Evolutionary conservation across 805 yeast species (phyloP), one percentile per base, ranked within the genome.

Genomic region (Millerozyma acaciae): DNA sequence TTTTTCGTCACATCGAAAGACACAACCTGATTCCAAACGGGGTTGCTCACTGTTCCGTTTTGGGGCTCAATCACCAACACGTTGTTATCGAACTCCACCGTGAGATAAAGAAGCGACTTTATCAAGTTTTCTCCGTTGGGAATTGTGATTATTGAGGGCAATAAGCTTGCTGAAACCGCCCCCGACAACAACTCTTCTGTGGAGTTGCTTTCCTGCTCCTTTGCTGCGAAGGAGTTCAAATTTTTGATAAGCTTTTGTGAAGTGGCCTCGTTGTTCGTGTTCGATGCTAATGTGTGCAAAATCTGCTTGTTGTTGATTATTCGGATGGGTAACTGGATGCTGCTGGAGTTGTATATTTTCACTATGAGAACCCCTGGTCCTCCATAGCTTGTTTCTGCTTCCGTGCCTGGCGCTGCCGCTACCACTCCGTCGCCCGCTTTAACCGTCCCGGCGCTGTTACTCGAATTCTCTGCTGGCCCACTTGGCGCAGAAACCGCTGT

Each of bases 71-170:
- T 78, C 10, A 88, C 74, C 43, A 93, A 82, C 44, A 89, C 93
- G 32, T 90, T 87, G 60, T 93, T 93, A 61, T 93, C 99, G 54
- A 88, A 90, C 60, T 93, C 99, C 28, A 93, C 70, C 2, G 95
- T 87, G 50, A 89, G 73, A 57, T 85, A 86, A 23, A 93, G 72
- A 39, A 95, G 70, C 12, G 93, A 76, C 45, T 77, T 78, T 41
- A 76, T 70, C 21, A 72, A 62, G 32, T 68, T 68, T 28, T 62
- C 65, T 12, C 44, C 78, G 19, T 73, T 72, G 10, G 84, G 80
- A 27, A 76, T 62, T 30, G 75, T 62, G 28, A 76, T 65, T 26
- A 73, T 64, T 10, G 81, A 70, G 26, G 86, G 80, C 28, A 80
- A 64, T 26, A 55, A 41, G 30, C 57, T 44, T 22, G 68, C 42